Evolutionary conservation across 2,329 filamentous ascomycete species (phyloP).

Genomic region (Aspergillus fischeri): DNA sequence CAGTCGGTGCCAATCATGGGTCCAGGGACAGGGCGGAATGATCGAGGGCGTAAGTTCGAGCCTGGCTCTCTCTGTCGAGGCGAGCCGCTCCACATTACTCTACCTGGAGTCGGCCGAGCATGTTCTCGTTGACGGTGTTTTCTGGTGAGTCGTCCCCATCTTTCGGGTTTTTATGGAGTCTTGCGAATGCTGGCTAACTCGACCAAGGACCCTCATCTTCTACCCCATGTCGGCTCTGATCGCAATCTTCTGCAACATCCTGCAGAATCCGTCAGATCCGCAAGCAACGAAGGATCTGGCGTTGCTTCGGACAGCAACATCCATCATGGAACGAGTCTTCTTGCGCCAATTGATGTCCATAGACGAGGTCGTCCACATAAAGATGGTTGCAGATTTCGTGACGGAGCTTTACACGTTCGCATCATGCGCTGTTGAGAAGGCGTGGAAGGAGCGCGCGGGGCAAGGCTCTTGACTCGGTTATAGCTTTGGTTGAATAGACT

Average conservation of each 20-base stretch:
- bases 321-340: slow-evolving; percentile 41
- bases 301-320: slow-evolving; percentile 41
- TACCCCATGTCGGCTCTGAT: slow-evolving; percentile 55
- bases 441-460: slow-evolving; percentile 26
- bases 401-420: slow-evolving; percentile 43
- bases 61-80: slow-evolving; percentile 51
- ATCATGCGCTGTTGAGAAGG: slow-evolving; percentile 42
- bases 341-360: slow-evolving; percentile 24
- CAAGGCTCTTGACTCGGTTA: background rate
- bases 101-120: slow-evolving; percentile 45
- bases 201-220: slow-evolving; percentile 50
- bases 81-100: slow-evolving; percentile 52
- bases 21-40: slow-evolving; percentile 28
- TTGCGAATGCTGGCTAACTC: background rate
- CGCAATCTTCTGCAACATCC: slow-evolving; percentile 53
- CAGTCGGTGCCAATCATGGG: slow-evolving; percentile 47
- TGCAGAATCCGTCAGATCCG: slow-evolving; percentile 45
- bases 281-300: slow-evolving; percentile 45
- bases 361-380: slow-evolving; percentile 40
- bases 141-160: slow-evolving; percentile 41
- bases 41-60: slow-evolving; percentile 51
- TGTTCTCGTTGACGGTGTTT: slow-evolving; percentile 45
- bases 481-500: background rate
- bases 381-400: slow-evolving; percentile 43
- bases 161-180: background rate